Evolutionary conservation across 345 rosid genomes (phyloP), one percentile per base, ranked within the genome.

Genomic region (Citrus cavaleriei): DNA sequence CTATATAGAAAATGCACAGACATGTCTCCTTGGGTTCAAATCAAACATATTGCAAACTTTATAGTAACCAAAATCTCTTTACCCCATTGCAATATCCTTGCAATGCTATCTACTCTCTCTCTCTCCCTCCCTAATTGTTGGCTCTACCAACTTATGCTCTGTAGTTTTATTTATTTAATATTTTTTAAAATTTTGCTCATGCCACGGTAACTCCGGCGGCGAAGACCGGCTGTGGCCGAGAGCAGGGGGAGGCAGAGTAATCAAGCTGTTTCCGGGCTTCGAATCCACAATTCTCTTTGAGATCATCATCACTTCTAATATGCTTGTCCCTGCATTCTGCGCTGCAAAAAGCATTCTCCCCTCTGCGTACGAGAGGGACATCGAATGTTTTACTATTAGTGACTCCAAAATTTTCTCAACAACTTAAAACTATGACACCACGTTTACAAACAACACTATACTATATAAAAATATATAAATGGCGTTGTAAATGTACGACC

Each of bases 331-430:
- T 81, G 76, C 87, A 85, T 28, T 79, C 84, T 5, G 30, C 51
- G 27, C 84, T 76, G 73, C 87, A 81, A 76, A 79, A 84, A 27
- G 81, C 82, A 27, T 75, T 77, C 70, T 82, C 87, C 19, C 83
- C 87, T 72, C 87, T 80, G 80, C 81, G 38, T 10, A 37, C 32
- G 40, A 18, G 27, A 22, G 58, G 58, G 21, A 19, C 35, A 57
- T 4, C 59, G 65, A 75, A 59, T 38, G 68, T 70, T 73, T 38
- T 7, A 64, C 10, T 35, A 49, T 73, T n/a, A 35, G 69, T 46
- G 46, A 35, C 38, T 63, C 12, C n/a, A 71, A 49, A 30, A 10
- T 10, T 34, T 34, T 25, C 1, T 62, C 10, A 16, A 22, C 1
- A 40, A 60, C 18, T 46, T 46, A 28, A 60, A 21, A 16, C 22